phyloP scores from a whole-genome alignment of 345 rosid genomes.

The Eucalyptus polyanthemos region DNA sequence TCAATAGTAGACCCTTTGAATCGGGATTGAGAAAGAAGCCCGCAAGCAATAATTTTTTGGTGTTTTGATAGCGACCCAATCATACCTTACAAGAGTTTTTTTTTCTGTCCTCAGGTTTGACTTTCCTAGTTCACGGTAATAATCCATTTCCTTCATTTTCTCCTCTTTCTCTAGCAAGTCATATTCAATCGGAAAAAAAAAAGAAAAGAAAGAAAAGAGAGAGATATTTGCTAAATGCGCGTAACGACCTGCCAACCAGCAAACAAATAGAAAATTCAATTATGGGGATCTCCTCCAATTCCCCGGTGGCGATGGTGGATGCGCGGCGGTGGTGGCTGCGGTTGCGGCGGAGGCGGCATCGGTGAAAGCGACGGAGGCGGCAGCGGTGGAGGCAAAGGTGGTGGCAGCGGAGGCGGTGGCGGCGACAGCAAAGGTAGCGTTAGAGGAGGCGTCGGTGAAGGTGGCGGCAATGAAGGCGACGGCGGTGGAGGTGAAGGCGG shows the following conservation, averaged over 20 bases:
- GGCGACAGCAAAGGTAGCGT: accelerated
- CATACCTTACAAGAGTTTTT: neutral
- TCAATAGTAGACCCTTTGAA: neutral
- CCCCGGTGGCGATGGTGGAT: too few relatives aligned
- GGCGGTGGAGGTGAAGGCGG: too few relatives aligned
- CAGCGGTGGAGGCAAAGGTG: accelerated
- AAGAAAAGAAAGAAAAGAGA: neutral
- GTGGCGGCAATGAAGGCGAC: accelerated
- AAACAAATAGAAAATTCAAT: neutral
- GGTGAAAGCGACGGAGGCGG: too few relatives aligned
- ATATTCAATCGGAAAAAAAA: neutral
- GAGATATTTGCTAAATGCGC: conserved; percentile 4
- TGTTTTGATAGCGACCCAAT: neutral
- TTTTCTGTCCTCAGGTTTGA: neutral
- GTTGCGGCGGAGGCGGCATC: accelerated
- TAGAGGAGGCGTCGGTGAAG: too few relatives aligned
- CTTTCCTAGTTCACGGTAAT: neutral
- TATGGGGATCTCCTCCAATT: too few relatives aligned
- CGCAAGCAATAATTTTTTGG: neutral
- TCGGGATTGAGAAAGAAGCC: neutral
- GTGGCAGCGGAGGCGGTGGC: accelerated
- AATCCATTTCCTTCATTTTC: neutral
- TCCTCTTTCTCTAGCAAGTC: neutral
- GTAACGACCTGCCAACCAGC: neutral
- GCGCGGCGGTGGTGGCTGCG: accelerated